Conservation (phyloP, 192 early-diverging fungal genomes). For the Globomyces pollinis-pini region DNA sequence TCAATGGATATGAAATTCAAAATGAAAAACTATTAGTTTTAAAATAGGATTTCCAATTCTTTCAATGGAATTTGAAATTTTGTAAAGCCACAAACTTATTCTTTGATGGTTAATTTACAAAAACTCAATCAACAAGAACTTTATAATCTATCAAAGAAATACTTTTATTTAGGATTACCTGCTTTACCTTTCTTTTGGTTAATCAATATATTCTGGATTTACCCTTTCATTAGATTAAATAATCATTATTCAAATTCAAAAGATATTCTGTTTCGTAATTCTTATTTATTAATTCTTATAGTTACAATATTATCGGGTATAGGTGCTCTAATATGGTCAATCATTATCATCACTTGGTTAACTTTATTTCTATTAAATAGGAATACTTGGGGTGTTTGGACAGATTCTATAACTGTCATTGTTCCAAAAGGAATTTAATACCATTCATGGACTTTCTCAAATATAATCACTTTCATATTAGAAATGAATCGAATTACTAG, state of each 20-base stretch:
- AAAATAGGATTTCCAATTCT: too few species aligned
- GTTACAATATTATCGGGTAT: neutral
- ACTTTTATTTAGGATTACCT: conserved; percentile 7
- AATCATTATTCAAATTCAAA: neutral
- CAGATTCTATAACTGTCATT: conserved; percentile 7
- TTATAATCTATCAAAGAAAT: neutral
- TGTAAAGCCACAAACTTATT: neutral
- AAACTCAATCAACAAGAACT: neutral
- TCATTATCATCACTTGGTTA: neutral
- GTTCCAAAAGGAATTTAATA: conserved; percentile 1
- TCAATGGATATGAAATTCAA: too few species aligned
- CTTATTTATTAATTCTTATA: neutral
- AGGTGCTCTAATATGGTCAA: neutral
- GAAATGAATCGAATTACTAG: too few species aligned
- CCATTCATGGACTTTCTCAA: too few species aligned
- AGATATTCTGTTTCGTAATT: neutral
- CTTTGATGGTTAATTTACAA: neutral
- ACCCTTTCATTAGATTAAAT: neutral
- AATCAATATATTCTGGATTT: conserved; percentile 2
- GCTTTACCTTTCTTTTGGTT: conserved; percentile 10
- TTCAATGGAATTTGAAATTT: neutral
- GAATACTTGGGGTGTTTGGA: neutral
- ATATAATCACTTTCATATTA: too few species aligned
- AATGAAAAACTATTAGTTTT: too few species aligned
- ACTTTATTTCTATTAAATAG: neutral